phyloP scores from a whole-genome alignment of 495 filamentous ascomycete genomes.

The Penicilliopsis zonata region DNA sequence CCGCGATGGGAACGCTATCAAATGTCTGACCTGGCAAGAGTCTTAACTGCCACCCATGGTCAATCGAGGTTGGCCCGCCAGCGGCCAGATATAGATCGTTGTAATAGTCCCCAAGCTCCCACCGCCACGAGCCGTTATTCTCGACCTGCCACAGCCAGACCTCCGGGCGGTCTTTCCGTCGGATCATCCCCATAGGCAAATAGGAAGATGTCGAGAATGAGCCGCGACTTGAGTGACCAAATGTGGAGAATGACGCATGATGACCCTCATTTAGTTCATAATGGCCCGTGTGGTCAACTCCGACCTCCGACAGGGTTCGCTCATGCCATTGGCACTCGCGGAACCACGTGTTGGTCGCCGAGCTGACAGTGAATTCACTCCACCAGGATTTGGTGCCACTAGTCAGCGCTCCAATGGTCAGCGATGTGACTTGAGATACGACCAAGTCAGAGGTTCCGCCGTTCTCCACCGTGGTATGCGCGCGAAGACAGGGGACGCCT shows the following conservation, averaged over 20 bases:
- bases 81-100: constrained; percentile 11
- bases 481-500: constrained; percentile 4
- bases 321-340: constrained; percentile 14
- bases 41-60: constrained; percentile 9
- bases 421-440: constrained; percentile 8
- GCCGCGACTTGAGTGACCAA: constrained; percentile 8
- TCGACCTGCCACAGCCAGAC: constrained; percentile 19
- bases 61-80: constrained; percentile 6
- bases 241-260: constrained; percentile 3
- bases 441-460: constrained; percentile 1
- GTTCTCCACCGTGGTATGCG: constrained; percentile 6
- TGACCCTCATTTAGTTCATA: constrained; percentile 8
- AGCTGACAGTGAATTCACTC: constrained; percentile 6
- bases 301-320: constrained; percentile 6
- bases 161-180: constrained; percentile 3
- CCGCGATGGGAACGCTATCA: constrained; percentile 8
- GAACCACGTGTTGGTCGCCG: constrained; percentile 14
- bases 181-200: constrained; percentile 9
- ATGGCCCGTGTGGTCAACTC: constrained; percentile 11
- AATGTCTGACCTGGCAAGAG: constrained; percentile 6
- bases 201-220: constrained; percentile 10
- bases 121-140: constrained; percentile 15
- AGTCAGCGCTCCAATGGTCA: constrained; percentile 9
- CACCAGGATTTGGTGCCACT: constrained; percentile 9
- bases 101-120: constrained; percentile 15